Percentiles rank a stretch among this genome's conserved stretches.
Conservation (phyloP, 768 basidiomycete species). For the Pilatotrama ljubarskyi region DNA sequence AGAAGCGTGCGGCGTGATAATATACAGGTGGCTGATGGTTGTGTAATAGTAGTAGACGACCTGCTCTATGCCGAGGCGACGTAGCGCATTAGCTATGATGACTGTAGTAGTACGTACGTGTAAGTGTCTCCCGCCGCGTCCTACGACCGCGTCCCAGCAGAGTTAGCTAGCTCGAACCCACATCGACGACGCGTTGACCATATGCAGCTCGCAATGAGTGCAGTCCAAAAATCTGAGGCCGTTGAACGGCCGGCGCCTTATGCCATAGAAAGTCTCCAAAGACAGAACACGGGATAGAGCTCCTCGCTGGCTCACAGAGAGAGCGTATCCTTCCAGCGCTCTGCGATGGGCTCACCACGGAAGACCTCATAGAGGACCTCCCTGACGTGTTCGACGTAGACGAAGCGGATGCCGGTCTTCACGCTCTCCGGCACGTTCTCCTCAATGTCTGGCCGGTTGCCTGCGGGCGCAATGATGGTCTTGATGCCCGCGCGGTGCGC, state of each 20-base stretch:
- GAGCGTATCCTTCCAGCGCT: constrained; percentile 70
- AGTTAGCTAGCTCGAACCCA: neutral
- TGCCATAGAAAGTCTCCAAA: neutral
- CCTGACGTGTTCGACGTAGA: constrained; percentile 91
- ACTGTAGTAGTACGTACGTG: constrained; percentile 13
- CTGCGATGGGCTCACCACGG: constrained; percentile 53
- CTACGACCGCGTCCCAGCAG: neutral
- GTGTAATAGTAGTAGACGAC: constrained; percentile 9
- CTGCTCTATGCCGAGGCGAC: constrained; percentile 19
- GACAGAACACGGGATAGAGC: too few relatives aligned
- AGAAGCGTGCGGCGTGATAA: constrained; percentile 14
- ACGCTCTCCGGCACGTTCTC: constrained; percentile 97
- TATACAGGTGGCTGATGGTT: constrained; percentile 20
- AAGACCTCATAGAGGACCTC: constrained; percentile 92
- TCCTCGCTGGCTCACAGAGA: constrained; percentile 10
- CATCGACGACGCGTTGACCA: neutral
- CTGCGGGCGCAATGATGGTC: constrained; percentile 83
- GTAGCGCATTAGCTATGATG: constrained; percentile 10
- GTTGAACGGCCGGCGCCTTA: neutral
- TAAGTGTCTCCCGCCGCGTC: constrained; percentile 5
- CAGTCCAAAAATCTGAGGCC: too few relatives aligned
- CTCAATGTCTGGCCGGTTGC: constrained; percentile 92
- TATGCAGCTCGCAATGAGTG: too few relatives aligned
- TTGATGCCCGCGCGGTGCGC: constrained; percentile 97
- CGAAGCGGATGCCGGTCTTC: constrained; percentile 91